Conservation (phyloP, 129 eudicot species). For the Flaveria bidentis region DNA sequence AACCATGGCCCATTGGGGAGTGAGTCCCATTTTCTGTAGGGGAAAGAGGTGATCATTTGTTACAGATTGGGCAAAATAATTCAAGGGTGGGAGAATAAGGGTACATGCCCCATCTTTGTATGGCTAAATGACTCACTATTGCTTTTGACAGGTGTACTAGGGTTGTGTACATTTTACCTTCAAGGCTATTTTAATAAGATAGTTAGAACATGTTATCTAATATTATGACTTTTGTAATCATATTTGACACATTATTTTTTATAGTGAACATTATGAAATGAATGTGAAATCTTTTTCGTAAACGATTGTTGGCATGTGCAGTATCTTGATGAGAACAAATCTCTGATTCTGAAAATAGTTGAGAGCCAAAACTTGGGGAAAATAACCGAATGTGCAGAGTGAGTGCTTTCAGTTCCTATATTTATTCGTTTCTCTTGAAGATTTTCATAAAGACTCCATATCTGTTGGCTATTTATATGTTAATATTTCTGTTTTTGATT, state of each 20-base stretch:
- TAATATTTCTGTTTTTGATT: neutral
- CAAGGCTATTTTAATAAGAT: neutral
- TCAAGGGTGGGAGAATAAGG: constrained; percentile 23
- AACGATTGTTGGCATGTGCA: constrained; percentile 22
- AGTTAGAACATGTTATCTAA: neutral
- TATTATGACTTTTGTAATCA: neutral
- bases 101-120: constrained; percentile 24
- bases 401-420: constrained; percentile 30
- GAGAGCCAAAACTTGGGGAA: constrained; percentile 83
- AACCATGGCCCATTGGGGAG: constrained; percentile 23
- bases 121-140: constrained; percentile 17
- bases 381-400: constrained; percentile 83
- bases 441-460: neutral
- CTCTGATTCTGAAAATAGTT: constrained; percentile 78
- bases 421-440: neutral
- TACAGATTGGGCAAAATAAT: constrained; percentile 26
- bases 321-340: constrained; percentile 90
- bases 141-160: constrained; percentile 22
- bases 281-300: neutral
- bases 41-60: constrained; percentile 7
- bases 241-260: neutral
- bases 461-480: neutral
- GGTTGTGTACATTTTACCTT: neutral
- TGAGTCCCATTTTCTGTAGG: constrained; percentile 32
- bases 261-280: neutral